Percentiles rank a stretch among this genome's conserved stretches.
Conservation (phyloP, 768 basidiomycete genomes). For the Fomitopsis serialis region DNA sequence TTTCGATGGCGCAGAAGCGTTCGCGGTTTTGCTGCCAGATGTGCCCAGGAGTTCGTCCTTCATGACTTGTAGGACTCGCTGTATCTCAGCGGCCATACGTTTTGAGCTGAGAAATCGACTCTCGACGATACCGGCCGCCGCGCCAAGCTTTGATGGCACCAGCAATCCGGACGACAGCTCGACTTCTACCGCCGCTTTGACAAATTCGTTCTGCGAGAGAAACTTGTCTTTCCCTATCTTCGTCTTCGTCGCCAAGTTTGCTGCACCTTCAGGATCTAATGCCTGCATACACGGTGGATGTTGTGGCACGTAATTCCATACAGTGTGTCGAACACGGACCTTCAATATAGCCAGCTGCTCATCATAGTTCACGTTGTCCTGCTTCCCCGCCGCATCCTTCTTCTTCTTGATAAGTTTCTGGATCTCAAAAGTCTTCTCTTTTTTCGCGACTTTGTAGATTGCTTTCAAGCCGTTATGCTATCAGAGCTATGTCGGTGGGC, state of each 20-base stretch:
- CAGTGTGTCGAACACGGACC: conserved; percentile 31
- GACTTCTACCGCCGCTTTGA: conserved; percentile 39
- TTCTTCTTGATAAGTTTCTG: conserved; percentile 75
- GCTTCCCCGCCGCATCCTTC: conserved; percentile 31
- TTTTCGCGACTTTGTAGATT: conserved; percentile 72
- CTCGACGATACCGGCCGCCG: conserved; percentile 54
- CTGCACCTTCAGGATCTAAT: conserved; percentile 52
- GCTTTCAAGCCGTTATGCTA: conserved; percentile 76
- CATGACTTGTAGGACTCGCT: conserved; percentile 45
- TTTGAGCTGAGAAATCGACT: conserved; percentile 75
- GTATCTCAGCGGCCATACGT: conserved; percentile 55
- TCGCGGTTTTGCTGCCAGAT: too few relatives aligned
- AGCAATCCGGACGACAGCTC: conserved; percentile 37
- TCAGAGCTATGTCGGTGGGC: background rate
- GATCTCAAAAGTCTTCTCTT: conserved; percentile 74
- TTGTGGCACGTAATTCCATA: background rate
- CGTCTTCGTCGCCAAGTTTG: conserved; percentile 57
- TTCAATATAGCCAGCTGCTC: conserved; percentile 59
- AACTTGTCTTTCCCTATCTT: conserved; percentile 71
- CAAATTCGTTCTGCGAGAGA: conserved; percentile 43
- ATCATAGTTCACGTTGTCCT: conserved; percentile 45
- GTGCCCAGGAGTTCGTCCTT: conserved; percentile 30
- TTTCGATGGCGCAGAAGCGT: too few relatives aligned
- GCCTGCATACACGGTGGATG: background rate
- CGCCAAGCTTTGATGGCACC: conserved; percentile 32